Evolutionary conservation across 371 early-diverging fungal species (phyloP).

Genomic region (Smittium culicis): DNA sequence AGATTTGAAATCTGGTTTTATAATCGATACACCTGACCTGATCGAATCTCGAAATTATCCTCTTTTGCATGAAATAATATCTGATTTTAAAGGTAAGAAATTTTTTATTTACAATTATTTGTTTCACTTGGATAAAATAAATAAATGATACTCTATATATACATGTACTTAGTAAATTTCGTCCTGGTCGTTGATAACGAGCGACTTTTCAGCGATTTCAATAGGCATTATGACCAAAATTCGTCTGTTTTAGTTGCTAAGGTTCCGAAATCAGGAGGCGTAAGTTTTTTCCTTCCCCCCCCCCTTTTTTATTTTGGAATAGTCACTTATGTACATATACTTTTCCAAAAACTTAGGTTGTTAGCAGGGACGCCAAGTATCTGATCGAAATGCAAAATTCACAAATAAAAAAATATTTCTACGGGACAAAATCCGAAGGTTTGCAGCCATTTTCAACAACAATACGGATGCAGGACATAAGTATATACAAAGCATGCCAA

Average conservation of each 20-base stretch:
- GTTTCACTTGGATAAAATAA: conserved; percentile 19
- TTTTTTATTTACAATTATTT: neutral
- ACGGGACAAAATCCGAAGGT: conserved; percentile 57
- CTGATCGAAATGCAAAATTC: conserved; percentile 52
- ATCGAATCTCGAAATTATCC: conserved; percentile 32
- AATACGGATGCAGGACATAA: conserved; percentile 58
- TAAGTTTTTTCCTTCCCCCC: conserved; percentile 20
- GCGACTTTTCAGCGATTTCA: conserved; percentile 73
- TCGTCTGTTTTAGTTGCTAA: conserved; percentile 53
- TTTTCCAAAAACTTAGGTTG: conserved; percentile 38
- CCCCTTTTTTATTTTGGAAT: neutral
- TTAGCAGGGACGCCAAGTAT: conserved; percentile 60
- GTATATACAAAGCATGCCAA: conserved; percentile 46
- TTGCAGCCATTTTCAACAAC: conserved; percentile 65
- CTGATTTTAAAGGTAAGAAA: conserved; percentile 8
- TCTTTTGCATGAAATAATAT: conserved; percentile 5
- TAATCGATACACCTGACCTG: conserved; percentile 51
- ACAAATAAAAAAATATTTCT: conserved; percentile 83
- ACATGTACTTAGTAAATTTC: conserved; percentile 50
- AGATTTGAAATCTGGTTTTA: conserved; percentile 39
- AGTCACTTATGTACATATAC: neutral
- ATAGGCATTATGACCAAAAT: conserved; percentile 36
- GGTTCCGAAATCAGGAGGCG: conserved; percentile 85
- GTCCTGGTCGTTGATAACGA: conserved; percentile 88
- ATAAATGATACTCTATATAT: conserved; percentile 42